phyloP scores from a whole-genome alignment of 2,329 filamentous ascomycete species.

The Cladosporium oxysporum region DNA sequence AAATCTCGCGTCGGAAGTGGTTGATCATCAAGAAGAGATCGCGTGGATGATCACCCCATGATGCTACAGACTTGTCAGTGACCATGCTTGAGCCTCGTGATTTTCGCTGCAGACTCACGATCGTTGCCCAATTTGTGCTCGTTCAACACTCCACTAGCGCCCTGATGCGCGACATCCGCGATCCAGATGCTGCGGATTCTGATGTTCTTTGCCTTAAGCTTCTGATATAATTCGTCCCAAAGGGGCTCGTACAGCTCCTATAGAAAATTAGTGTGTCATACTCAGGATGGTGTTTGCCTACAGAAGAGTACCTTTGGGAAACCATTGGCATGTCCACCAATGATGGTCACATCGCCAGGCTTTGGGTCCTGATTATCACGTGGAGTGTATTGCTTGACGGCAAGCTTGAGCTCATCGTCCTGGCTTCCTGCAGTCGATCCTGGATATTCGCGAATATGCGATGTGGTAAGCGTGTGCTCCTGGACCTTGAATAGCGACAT shows the following conservation, averaged over 20 bases:
- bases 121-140: conserved; percentile 78
- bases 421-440: conserved; percentile 70
- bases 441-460: conserved; percentile 81
- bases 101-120: conserved; percentile 56
- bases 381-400: conserved; percentile 87
- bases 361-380: conserved; percentile 66
- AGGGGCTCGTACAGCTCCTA: conserved; percentile 90
- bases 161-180: conserved; percentile 84
- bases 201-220: conserved; percentile 61
- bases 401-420: conserved; percentile 71
- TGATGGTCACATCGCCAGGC: conserved; percentile 78
- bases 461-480: conserved; percentile 71
- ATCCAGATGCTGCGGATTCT: conserved; percentile 84
- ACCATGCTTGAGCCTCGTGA: not conserved
- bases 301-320: conserved; percentile 72
- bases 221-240: conserved; percentile 76
- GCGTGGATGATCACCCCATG: conserved; percentile 82
- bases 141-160: conserved; percentile 75
- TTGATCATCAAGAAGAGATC: conserved; percentile 87
- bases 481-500: conserved; percentile 59
- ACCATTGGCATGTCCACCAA: conserved; percentile 86
- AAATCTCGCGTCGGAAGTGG: conserved; percentile 74
- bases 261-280: conserved; percentile 1
- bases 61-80: conserved; percentile 54
- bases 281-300: not conserved